phyloP scores from a whole-genome alignment of 78 protist species.

The slime mould (Dictyostelium discoideum) region DNA sequence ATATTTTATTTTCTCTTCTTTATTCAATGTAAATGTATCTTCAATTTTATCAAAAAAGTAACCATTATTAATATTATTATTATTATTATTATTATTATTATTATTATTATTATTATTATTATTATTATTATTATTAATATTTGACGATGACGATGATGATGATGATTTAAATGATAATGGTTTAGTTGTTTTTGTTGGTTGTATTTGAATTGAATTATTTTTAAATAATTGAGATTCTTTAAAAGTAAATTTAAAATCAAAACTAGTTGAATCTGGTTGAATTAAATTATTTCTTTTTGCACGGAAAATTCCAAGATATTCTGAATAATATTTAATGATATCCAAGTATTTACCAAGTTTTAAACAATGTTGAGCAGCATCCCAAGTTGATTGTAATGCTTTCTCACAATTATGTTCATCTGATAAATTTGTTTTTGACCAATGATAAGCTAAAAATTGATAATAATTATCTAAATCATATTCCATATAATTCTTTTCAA shows the following conservation, averaged over 20 bases:
- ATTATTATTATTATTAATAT: neutral
- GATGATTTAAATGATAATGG: neutral
- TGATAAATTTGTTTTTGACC: conserved; percentile 43
- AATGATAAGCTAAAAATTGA: conserved; percentile 30
- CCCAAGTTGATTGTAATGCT: conserved; percentile 15
- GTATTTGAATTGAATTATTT: neutral
- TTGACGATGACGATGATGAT: no score
- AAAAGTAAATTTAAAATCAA: neutral
- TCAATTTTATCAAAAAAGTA: neutral
- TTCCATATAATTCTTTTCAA: conserved; percentile 29
- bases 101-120: neutral
- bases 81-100: neutral
- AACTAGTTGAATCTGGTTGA: neutral
- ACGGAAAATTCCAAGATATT: conserved; percentile 22
- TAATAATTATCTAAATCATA: neutral
- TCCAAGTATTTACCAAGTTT: neutral
- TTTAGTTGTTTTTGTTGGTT: neutral
- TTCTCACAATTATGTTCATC: neutral
- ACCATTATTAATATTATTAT: neutral
- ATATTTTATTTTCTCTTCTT: conserved; percentile 5
- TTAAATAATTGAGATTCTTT: neutral
- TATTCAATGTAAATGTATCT: neutral
- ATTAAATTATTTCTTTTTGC: neutral
- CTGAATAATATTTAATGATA: conserved; percentile 19
- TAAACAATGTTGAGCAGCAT: conserved; percentile 7